Base-by-base conservation (phyloP, 495 filamentous ascomycete genomes). In the Bathelium albidoporum region DNA sequence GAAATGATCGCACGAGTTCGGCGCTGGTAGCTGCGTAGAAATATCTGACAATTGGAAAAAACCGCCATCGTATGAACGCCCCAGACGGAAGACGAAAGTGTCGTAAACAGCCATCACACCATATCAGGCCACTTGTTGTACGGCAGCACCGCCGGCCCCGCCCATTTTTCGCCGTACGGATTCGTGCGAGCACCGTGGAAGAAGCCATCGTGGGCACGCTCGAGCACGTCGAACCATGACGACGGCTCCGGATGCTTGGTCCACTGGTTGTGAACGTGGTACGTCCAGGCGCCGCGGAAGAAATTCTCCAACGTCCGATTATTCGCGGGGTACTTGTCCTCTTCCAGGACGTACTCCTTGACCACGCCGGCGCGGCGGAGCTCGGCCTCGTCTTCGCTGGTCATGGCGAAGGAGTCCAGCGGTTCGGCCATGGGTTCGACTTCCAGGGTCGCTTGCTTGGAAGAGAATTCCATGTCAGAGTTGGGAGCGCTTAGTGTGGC, bases 211-310 rank as follows among this genome's bases (percentile, higher is more conserved):
- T 84, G 81, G 0, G 81, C 81, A n/a, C 75, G 72, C 63, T 81
- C 75, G 24, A 82, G 73, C 52, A 83, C 74, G 39, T 81, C 75
- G 45, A 84, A 74, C 81, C 81, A 84, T 0, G 80, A 82, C n/a
- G 76, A 78, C 18, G 81, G 82, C 68, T 83, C 82, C 18, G 80
- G 80, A 60, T 77, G 74, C 71, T 81, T 81, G 28, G 69, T 32
- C 80, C 79, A 82, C 78, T 81, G 81, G 64, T 83, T 83, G 65
- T 84, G 81, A 62, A 84, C 77, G 70, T 84, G 81, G 70, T 83
- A 84, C 32, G 77, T 82, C 77, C 77, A 84, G 4, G 79, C 79
- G 0, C 81, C 81, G 2, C 77, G 70, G 69, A 83, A 84, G 70
- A 84, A 84, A 65, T 83, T 78, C 69, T 78, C 75, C 64, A 83